Evolutionary conservation across 139 green algal species (phyloP), one percentile per base, ranked within the genome.

Genomic region (Pedinophyceae sp.): DNA sequence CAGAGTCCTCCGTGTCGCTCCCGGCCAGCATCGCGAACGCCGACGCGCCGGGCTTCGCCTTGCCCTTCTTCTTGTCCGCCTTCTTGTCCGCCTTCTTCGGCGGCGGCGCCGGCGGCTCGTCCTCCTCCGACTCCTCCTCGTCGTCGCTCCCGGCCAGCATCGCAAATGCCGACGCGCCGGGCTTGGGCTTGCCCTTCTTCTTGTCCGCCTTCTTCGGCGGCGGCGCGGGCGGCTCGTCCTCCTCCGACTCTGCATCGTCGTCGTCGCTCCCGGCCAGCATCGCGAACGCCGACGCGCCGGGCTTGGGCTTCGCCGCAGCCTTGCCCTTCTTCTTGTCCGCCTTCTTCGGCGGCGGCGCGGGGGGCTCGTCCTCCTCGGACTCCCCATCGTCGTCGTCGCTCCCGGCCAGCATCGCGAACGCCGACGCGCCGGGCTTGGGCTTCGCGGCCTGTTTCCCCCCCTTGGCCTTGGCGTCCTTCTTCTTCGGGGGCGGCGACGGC

Each of bases 111-210:
- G 67, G 50, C 47, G 49, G 61, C 50, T 58, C 54, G n/a, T 63
- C 41, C 43, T 64, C 64, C 22, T 62, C 38, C 58, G 22, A 65
- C 58, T 24, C 50, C 47, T n/a, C n/a, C n/a, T n/a, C n/a, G n/a
- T n/a, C n/a, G n/a, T n/a, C n/a, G n/a, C n/a, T n/a, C n/a, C n/a
- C n/a, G n/a, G n/a, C n/a, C n/a, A n/a, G n/a, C n/a, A n/a, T n/a
- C n/a, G n/a, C n/a, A n/a, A n/a, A n/a, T n/a, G n/a, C n/a, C n/a
- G n/a, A n/a, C n/a, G n/a, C n/a, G n/a, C n/a, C n/a, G n/a, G n/a
- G n/a, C n/a, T n/a, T n/a, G n/a, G n/a, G 64, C 29, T 69, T 71
- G 30, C 69, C 66, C 50, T 68, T 52, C 53, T 72, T 65, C 40
- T 71, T 61, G 40, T 71, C 55, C 48, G 57, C 50, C 24, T 27